Base-by-base conservation (phyloP, 139 green algal species). In the Ostreobium quekettii region DNA sequence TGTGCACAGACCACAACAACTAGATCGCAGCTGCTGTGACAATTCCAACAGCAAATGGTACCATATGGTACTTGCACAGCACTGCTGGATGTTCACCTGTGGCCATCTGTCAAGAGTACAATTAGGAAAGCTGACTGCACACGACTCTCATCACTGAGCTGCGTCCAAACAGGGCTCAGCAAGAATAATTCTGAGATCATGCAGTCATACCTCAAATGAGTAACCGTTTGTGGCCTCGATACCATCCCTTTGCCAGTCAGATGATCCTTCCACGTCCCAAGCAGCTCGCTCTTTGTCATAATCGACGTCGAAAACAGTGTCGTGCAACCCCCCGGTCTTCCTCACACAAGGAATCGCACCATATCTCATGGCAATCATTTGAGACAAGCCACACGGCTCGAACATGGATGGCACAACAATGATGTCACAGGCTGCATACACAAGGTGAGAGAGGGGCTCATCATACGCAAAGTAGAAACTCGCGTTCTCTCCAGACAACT, bases 391-490 rank as follows among this genome's bases (percentile, higher is more conserved):
- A 69, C 89, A 93, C 0, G 88, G 88, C 75, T 95, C 89, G 63
- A 97, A 98, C 78, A 96, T 96, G 67, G 87, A 96, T 6, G 93
- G 93, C 66, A 98, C 94, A n/a, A 96, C 56, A 19, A 97, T 81
- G 57, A 98, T 79, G 77, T 98, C 93, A 35, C 76, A 89, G 26
- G 73, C 91, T 95, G 87, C 88, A 72, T 92, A 95, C 60, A 95
- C 88, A n/a, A 89, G 64, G 76, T 95, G 88, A 26, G 75, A 84
- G 32, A 95, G 76, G 28, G 78, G 74, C 71, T 95, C 88, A 66
- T 95, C 87, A 76, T 88, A 95, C 8, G 82, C 78, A 73, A 92
- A 88, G 66, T 66, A 82, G 70, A 91, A 85, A 22, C 29, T 73
- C 3, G 80, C 76, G 72, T 87, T 80, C 15, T 90, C 56, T 22